These are phyloP conservation scores for Gaeumannomyces sp. DNA, from an alignment of 2,329 filamentous ascomycete genomes.

Conservation along the genomic window DNA sequence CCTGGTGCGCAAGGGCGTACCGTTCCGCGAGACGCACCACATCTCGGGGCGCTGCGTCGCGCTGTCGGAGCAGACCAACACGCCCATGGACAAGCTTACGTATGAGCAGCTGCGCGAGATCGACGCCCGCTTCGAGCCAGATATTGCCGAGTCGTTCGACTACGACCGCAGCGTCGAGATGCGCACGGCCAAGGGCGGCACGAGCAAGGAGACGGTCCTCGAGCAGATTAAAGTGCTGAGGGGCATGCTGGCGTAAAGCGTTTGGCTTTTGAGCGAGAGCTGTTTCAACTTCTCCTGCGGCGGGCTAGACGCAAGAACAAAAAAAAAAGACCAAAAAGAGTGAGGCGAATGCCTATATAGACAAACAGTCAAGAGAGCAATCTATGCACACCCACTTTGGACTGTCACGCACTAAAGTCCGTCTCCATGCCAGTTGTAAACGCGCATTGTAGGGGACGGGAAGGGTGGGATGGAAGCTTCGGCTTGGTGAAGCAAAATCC, in stretches of 20 bases:
- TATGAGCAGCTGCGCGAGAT: constrained; percentile 61
- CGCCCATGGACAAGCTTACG: constrained; percentile 66
- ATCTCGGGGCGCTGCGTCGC: constrained; percentile 70
- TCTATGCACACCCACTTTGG: neutral
- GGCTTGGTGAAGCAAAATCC: too few relatives aligned
- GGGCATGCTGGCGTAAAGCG: constrained; percentile 12
- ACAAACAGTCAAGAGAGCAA: too few relatives aligned
- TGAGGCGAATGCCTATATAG: too few relatives aligned
- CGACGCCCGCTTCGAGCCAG: constrained; percentile 63
- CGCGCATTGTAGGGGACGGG: too few relatives aligned
- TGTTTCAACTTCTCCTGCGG: neutral
- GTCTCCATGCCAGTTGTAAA: too few relatives aligned
- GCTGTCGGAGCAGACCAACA: constrained; percentile 59
- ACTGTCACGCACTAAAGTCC: too few relatives aligned
- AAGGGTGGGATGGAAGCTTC: too few relatives aligned
- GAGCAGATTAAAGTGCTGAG: constrained; percentile 20
- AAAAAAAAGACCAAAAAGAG: neutral
- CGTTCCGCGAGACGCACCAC: constrained; percentile 79
- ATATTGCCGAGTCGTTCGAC: constrained; percentile 66
- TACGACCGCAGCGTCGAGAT: constrained; percentile 81
- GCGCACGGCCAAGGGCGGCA: constrained; percentile 70
- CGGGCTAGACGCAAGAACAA: too few relatives aligned
- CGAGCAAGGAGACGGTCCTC: constrained; percentile 49
- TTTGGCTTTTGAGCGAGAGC: neutral
- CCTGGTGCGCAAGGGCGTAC: constrained; percentile 63